Evolutionary conservation across 176 grass and related monocot genomes (phyloP), one percentile per base, ranked within the genome.

Genomic region (Oryza meyeriana): DNA sequence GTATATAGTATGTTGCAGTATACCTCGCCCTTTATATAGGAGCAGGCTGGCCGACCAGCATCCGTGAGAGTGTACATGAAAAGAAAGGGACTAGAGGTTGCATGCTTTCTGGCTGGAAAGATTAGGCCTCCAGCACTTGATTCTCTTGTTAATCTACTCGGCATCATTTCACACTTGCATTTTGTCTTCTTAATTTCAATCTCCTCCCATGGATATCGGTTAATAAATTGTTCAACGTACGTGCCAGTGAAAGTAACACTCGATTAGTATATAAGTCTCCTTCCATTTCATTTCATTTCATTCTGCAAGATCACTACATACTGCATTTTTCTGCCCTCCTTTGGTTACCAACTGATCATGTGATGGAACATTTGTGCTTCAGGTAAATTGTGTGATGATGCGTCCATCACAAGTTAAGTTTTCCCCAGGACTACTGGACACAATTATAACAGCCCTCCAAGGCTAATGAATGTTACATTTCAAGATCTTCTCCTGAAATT

Each of bases 341-440:
- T 31, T 13, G 47, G 22, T 80, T 59, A 68, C 18, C 6, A 57
- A 57, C 31, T 20, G 26, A 80, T 52, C 14, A 6, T 69, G 65
- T 29, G 31, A 25, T 22, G 59, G 10, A 69, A 39, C 26, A 28
- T 8, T 59, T 58, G 50, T 5, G 34, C 48, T 38, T 35, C 24
- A 25, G 34, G 20, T 58, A 71, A 40, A 20, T 69, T 31, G 10
- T 76, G 79, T 73, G 48, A 76, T 76, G 26, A 91, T 88, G 88
- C 89, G 68, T 91, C 67, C 48, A 84, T 40, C 70, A 90, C 82
- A 88, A 91, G 78, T 72, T 58, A 86, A 81, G 32, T 69, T 62
- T 87, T 30, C 78, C 74, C 24, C 62, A 18, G 83, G 83, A 50
- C 29, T 31, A 71, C 64, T 26, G 7, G 35, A 63, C 89, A 29